Evolutionary conservation across 1,284 basidiomycete species (phyloP), one percentile per base, ranked within the genome.

Genomic region (Tylopilus microsporus): DNA sequence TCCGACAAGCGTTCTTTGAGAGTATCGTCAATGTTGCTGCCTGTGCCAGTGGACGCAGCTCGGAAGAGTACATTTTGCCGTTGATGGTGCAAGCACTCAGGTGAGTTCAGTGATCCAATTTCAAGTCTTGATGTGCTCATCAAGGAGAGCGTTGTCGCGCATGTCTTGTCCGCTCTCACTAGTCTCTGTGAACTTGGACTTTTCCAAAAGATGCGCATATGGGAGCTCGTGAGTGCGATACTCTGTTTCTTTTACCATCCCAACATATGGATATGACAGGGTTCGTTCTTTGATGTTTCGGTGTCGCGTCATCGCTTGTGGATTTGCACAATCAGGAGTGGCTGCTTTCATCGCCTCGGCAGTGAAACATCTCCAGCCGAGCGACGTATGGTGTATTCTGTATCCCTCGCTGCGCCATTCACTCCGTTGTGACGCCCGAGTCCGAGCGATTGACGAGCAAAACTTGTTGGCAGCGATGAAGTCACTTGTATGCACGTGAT

Each of bases 341-440:
- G 87, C 87, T 8, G 87, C 91, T 0, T 92, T 98, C 69, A 88
- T 99, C 50, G 86, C 92, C 1, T 86, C 91, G 1, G 86, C 91
- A 9, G 87, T 90, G 2, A 85, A 86, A 50, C 85, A 88, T 60
- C 80, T 96, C 10, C 87, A 90, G 1, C 73, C 79, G 2, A 92
- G 91, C 48, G 97, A 99, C 68, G 86, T 92, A 12, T 99, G 97
- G 97, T 96, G 94, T 67, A 93, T 98, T 48, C 73, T 98, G 3
- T 99, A 99, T 67, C 95, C 96, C 0, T 90, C 89, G 0, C 73
- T 99, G 43, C 84, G 92, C 43, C 88, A 93, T 60, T 85, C 94
- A 57, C 77, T 99, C 47, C 87, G 87, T 49, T 91, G 87, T 1
- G 97, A 99, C 66, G 78, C 25, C 25, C 25, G 25, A 25, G 25